Evolutionary conservation across 345 rosid species (phyloP), one percentile per base, ranked within the genome.

Genomic region (Arabidopsis arenosa): DNA sequence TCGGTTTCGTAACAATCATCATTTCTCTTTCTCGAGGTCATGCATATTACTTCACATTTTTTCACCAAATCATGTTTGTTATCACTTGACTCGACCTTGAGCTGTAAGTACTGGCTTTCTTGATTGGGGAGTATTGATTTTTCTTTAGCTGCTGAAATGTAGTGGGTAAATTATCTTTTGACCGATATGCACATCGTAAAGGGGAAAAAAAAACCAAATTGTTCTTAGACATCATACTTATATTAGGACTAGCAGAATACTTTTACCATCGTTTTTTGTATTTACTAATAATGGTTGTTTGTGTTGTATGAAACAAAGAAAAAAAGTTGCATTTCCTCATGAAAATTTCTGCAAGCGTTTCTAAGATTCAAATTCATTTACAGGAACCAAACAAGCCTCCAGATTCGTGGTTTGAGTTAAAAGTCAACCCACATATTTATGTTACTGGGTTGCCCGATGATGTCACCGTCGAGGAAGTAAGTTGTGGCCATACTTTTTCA

Each of bases 371-470:
- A 59, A 39, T 13, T 49, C 39, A 65, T 71, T 82, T 79, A 73
- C 86, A 92, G 97, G 97, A 94, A 89, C 80, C 98, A 54, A 92
- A 92, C 75, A 86, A 90, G 82, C 89, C 97, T 68, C 98, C 98
- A 2, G 99, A 96, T 75, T 79, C 90, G 70, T 96, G 99, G 99
- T 96, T 96, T 81, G 96, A 96, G 75, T 85, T 96, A 84, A 96
- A 96, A 88, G 88, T 96, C 39, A 96, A 96, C 81, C 91, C 98
- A 1, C 93, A 96, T 87, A 88, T 96, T 45, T 93, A 96, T 72
- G 90, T 93, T 28, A 91, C 85, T 79, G 99, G 99, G 69, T 83
- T 96, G 85, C 99, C 99, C 51, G 88, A 82, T 51, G 98, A 96
- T 85, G 95, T 86, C 67, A 87, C 94, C 21, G 48, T 79, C 9